A percentile compares a stretch with the other conserved stretches of the same genome.
Conservation (phyloP, 139 green algal genomes). For the Zygnema circumcarinatum region DNA sequence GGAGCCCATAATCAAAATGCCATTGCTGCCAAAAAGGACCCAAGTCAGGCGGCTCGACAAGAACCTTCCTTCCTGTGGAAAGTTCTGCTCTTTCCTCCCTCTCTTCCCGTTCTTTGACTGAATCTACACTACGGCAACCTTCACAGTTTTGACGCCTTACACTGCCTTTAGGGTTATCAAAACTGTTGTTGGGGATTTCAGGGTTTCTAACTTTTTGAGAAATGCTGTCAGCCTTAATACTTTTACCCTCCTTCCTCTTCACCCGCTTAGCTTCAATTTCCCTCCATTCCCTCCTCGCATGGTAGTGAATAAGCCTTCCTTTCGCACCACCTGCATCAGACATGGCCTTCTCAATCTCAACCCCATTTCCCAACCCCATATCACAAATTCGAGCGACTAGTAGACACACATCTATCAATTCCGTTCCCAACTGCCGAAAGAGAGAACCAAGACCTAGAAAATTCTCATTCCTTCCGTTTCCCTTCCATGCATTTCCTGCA, state of each 20-base stretch:
- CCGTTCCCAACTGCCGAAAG: background rate
- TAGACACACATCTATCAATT: background rate
- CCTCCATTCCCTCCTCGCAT: slow-evolving; percentile 25
- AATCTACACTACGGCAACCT: no score
- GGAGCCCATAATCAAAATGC: slow-evolving; percentile 43
- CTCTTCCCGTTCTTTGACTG: slow-evolving; percentile 18
- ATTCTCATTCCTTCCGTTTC: background rate
- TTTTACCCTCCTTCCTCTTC: slow-evolving; percentile 8
- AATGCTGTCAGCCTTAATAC: background rate
- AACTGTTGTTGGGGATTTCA: no score
- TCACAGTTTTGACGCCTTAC: no score
- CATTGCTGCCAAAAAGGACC: slow-evolving; percentile 40
- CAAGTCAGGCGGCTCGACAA: background rate
- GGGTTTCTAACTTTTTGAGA: no score
- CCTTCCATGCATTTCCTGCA: no score
- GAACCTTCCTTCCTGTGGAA: background rate
- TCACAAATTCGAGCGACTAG: background rate
- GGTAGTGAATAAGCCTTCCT: slow-evolving; percentile 33
- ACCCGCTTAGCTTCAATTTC: background rate
- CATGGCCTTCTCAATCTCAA: background rate
- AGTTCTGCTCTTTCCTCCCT: background rate
- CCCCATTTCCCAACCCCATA: background rate
- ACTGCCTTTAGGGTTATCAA: no score
- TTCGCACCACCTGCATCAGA: background rate
- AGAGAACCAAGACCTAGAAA: background rate